These are phyloP conservation scores for Carallia brachiata DNA, from an alignment of 345 rosid species.

Conservation along the genomic window DNA sequence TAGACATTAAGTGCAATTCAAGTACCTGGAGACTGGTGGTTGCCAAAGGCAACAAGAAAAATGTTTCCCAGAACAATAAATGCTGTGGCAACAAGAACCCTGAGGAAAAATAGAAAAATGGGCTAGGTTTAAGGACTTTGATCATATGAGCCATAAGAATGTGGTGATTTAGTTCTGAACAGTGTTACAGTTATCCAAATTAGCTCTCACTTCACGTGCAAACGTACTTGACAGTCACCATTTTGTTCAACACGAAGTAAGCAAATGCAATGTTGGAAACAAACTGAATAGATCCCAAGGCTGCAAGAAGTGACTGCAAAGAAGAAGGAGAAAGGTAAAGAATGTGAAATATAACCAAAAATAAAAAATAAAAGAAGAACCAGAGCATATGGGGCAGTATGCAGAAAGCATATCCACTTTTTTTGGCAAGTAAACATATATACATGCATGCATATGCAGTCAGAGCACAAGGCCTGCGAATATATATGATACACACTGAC, in stretches of 20 bases:
- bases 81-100: conserved; percentile 86
- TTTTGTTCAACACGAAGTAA: conserved; percentile 79
- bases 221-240: conserved; percentile 92
- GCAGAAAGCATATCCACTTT: background rate
- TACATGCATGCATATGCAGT: too few species aligned
- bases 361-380: background rate
- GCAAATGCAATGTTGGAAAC: conserved; percentile 97
- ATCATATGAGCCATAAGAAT: conserved; percentile 9
- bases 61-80: conserved; percentile 94
- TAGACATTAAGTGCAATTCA: conserved; percentile 14
- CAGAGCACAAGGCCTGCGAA: background rate
- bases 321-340: conserved; percentile 13
- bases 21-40: conserved; percentile 98
- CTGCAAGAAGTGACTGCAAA: conserved; percentile 96
- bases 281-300: conserved; percentile 96
- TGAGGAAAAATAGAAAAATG: conserved; percentile 25
- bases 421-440: too few species aligned
- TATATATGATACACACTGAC: conserved; percentile 37
- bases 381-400: background rate
- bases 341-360: background rate
- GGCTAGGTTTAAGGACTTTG: conserved; percentile 1
- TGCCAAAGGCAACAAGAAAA: conserved; percentile 95
- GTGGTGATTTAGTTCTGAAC: background rate
- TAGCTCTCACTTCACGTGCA: conserved; percentile 31
- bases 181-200: conserved; percentile 9